These are phyloP conservation scores for Paramyrothecium sp. DNA, from an alignment of 2,329 filamentous ascomycete genomes.

Conservation along the genomic window DNA sequence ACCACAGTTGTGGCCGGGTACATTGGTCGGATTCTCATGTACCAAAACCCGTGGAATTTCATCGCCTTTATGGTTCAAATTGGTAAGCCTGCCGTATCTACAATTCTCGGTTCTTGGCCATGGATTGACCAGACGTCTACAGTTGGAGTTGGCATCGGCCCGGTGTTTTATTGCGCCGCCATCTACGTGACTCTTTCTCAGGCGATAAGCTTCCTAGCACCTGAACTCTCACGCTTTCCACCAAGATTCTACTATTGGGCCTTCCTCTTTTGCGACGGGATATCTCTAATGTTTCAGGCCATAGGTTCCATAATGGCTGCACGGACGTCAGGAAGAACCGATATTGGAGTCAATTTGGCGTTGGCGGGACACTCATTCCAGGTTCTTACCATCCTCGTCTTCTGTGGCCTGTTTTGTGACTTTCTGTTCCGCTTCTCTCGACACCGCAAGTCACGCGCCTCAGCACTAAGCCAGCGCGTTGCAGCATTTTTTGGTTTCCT, in stretches of 20 bases:
- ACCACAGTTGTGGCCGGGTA: conserved; percentile 58
- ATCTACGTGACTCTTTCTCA: conserved; percentile 21
- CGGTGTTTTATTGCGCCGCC: conserved; percentile 33
- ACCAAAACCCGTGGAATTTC: conserved; percentile 53
- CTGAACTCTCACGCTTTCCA: conserved; percentile 18
- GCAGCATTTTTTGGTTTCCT: too few species aligned
- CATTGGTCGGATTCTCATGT: conserved; percentile 50
- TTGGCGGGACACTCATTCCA: too few species aligned
- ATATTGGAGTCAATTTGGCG: too few species aligned
- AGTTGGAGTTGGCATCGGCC: conserved; percentile 40
- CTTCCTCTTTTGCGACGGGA: conserved; percentile 14
- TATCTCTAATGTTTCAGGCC: too few species aligned
- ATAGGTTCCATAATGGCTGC: too few species aligned
- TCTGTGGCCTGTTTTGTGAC: too few species aligned
- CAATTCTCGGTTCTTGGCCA: background rate
- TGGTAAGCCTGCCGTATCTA: conserved; percentile 8
- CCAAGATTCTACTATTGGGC: conserved; percentile 24
- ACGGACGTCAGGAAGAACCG: too few species aligned
- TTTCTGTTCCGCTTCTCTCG: too few species aligned
- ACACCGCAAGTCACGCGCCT: too few species aligned
- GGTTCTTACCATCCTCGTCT: too few species aligned
- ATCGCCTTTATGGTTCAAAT: conserved; percentile 60
- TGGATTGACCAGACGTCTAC: rapidly evolving
- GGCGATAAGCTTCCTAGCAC: conserved; percentile 22
- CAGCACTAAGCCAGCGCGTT: too few species aligned